These are phyloP conservation scores for Leishmania lainsoni DNA, from an alignment of 208 protist species.

Conservation along the genomic window DNA sequence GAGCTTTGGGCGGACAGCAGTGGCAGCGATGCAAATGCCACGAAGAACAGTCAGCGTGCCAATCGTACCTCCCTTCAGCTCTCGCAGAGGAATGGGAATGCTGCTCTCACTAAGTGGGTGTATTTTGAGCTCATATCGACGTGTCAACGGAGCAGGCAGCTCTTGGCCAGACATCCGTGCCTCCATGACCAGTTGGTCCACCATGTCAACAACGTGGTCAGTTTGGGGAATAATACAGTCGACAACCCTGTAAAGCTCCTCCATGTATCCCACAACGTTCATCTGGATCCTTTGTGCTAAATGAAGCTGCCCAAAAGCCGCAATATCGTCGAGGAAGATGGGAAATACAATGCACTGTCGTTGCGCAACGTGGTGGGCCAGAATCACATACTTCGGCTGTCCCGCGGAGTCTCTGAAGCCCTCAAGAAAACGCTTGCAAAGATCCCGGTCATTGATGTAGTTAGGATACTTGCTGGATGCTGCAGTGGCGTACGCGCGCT, in stretches of 20 bases:
- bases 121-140: slow-evolving; percentile 78
- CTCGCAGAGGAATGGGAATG: slow-evolving; percentile 59
- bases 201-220: slow-evolving; percentile 52
- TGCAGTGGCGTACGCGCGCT: slow-evolving; percentile 51
- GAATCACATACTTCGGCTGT: slow-evolving; percentile 54
- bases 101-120: slow-evolving; percentile 50
- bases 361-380: slow-evolving; percentile 43
- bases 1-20: slow-evolving; percentile 84
- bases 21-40: slow-evolving; percentile 90
- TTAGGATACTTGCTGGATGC: slow-evolving; percentile 80
- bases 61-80: slow-evolving; percentile 73
- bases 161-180: slow-evolving; percentile 63
- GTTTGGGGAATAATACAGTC: slow-evolving; percentile 68
- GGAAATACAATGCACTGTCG: slow-evolving; percentile 50
- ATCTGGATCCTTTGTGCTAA: slow-evolving; percentile 84
- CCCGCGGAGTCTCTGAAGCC: slow-evolving; percentile 66
- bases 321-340: slow-evolving; percentile 69
- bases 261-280: slow-evolving; percentile 86
- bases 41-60: slow-evolving; percentile 82
- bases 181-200: slow-evolving; percentile 74
- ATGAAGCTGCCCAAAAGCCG: slow-evolving; percentile 67
- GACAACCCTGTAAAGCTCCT: slow-evolving; percentile 77
- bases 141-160: slow-evolving; percentile 63
- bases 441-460: slow-evolving; percentile 79
- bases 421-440: slow-evolving; percentile 70